These are phyloP conservation scores for Aurinia saxatilis DNA, from an alignment of 345 rosid species.

Conservation along the genomic window DNA sequence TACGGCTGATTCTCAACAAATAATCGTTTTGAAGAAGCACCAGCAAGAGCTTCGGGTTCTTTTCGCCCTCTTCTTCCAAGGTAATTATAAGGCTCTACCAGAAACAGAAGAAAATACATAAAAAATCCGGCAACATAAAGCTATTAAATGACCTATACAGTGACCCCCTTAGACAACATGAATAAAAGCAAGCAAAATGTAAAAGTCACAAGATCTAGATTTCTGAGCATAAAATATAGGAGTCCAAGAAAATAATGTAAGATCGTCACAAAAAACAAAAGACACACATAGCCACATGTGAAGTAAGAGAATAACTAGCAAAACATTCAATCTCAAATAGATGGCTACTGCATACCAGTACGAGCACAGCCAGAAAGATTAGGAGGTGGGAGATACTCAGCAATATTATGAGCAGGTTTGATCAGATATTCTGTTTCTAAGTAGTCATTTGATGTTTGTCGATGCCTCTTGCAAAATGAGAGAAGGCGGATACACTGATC, in stretches of 20 bases:
- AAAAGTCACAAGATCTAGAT: not conserved
- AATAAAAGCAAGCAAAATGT: slow-evolving; percentile 6
- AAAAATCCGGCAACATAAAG: not conserved
- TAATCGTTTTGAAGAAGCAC: slow-evolving; percentile 86
- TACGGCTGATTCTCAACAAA: slow-evolving; percentile 90
- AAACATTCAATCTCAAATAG: not conserved
- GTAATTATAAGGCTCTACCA: slow-evolving; percentile 82
- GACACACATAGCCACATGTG: not conserved
- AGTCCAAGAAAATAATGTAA: not conserved
- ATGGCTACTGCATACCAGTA: slow-evolving; percentile 47
- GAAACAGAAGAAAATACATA: not conserved
- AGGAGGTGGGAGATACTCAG: slow-evolving; percentile 63
- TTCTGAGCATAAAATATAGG: not conserved
- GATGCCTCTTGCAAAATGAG: slow-evolving; percentile 96
- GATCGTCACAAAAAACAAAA: not conserved
- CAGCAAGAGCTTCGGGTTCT: slow-evolving; percentile 92
- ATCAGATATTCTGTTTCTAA: slow-evolving; percentile 43
- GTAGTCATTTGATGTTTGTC: slow-evolving; percentile 65
- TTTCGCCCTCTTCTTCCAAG: slow-evolving; percentile 90
- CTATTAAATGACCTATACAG: not conserved
- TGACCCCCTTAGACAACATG: not conserved
- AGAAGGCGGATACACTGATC: slow-evolving; percentile 87
- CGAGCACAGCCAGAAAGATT: slow-evolving; percentile 99
- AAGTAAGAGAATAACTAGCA: not conserved
- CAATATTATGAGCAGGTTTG: slow-evolving; percentile 42